These are phyloP conservation scores for Colletotrichum gigasporum DNA, from an alignment of 2,329 filamentous ascomycete genomes.

Conservation along the genomic window DNA sequence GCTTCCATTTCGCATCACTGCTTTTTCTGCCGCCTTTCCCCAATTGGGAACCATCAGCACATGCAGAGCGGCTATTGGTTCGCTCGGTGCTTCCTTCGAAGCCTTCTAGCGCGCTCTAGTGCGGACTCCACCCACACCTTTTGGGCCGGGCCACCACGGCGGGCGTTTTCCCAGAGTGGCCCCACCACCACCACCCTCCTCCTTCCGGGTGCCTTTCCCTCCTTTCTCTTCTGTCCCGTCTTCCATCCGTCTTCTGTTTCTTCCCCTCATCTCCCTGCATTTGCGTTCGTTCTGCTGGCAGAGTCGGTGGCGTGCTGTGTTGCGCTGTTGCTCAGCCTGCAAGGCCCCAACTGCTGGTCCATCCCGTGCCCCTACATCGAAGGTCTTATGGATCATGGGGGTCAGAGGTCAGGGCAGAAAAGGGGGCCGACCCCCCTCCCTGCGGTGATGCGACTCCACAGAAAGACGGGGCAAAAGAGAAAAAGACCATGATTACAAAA, in stretches of 20 bases:
- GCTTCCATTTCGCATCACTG: constrained; percentile 14
- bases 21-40: not conserved
- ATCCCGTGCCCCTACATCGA: not conserved
- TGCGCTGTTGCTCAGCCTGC: not conserved
- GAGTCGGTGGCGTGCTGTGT: too few relatives aligned
- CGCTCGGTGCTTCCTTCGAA: constrained; percentile 2
- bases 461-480: not conserved
- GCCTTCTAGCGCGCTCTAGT: constrained; percentile 27
- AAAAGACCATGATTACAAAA: not conserved
- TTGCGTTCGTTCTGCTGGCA: too few relatives aligned
- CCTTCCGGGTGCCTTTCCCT: not conserved
- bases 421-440: not conserved
- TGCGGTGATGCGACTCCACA: constrained; percentile 4
- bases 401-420: not conserved
- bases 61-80: constrained; percentile 5
- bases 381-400: too few relatives aligned
- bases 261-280: not conserved
- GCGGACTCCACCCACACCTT: constrained; percentile 10
- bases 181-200: too few relatives aligned
- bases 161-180: not conserved
- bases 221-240: not conserved
- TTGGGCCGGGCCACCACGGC: too few relatives aligned
- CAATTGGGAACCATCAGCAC: not conserved
- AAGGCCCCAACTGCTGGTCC: too few relatives aligned
- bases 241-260: constrained; percentile 6